Base-by-base conservation (phyloP, 2,329 filamentous ascomycete species). In the Neoscytalidium dimidiatum region DNA sequence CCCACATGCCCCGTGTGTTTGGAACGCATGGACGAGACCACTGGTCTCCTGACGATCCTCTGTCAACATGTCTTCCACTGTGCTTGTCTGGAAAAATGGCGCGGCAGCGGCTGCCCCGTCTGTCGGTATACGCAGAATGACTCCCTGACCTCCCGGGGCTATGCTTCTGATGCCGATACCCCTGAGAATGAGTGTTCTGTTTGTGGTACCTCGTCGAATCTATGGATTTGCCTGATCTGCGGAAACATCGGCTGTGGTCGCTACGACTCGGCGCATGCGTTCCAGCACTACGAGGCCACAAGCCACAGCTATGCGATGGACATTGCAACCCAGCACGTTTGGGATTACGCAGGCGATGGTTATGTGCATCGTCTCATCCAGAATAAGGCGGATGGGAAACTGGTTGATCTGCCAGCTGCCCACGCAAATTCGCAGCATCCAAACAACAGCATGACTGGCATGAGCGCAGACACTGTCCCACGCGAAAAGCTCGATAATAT, bases 1-100 rank as follows among this genome's bases (percentile, higher is more conserved):
- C 95, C 95, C 1, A 98, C 95, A 1, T 99, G 95, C 69, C 94
- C 95, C 0, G 95, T 99, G 9, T 99, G 95, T 70, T 85, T 99
- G 4, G 95, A 99, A 77, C 90, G 94, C 53, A 99, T 99, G 95
- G 95, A 99, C 73, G 94, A 98, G 75, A 97, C 94, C 0, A 96
- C 93, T 0, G 95, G 95, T 0, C 83, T 99, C 2, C 87, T 99
- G 74, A 99, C 95, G 0, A 98, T 98, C 44, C 89, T 96, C 31
- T 99, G 95, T 75, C 94, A 98, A 73, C 95, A 99, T 72, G 92
- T 98, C 60, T 99, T 99, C 74, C 95, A 99, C 76, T 98, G 95
- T 74, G 94, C 90, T 1, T 99, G 95, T 78, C 83, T 99, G 0
- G 92, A 97, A 73, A 98, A 95, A 74, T 99, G 95, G 95, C 92